A percentile compares a stretch with the other conserved stretches of the same genome.
phyloP scores from a whole-genome alignment of 2,329 filamentous ascomycete species.

The Fusarium veterinarium region DNA sequence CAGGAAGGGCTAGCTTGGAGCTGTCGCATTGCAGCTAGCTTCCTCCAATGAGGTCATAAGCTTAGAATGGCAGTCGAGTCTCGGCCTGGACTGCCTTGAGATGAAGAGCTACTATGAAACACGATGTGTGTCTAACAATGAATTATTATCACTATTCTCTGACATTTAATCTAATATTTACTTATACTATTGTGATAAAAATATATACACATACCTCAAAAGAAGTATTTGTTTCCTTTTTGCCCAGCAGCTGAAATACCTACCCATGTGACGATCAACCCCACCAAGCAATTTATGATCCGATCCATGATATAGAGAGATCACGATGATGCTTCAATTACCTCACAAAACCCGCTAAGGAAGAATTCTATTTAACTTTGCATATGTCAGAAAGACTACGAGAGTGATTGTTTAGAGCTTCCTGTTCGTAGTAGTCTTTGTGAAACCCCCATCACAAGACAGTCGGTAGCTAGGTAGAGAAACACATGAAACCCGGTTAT shows the following conservation, averaged over 20 bases:
- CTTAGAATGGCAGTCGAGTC: neutral
- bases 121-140: neutral
- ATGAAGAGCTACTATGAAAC: neutral
- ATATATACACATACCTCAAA: neutral
- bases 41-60: conserved; percentile 23
- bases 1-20: conserved; percentile 9
- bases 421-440: neutral
- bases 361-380: too few relatives aligned
- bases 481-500: neutral
- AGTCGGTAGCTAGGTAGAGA: neutral
- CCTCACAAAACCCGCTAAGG: neutral
- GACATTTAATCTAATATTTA: neutral
- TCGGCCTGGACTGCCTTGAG: neutral
- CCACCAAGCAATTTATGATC: conserved; percentile 6
- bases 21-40: conserved; percentile 19
- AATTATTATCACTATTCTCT: neutral
- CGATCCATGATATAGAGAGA: neutral
- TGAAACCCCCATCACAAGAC: neutral
- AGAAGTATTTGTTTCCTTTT: neutral
- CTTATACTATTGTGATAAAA: neutral
- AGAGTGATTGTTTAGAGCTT: neutral
- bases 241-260: neutral
- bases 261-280: conserved; percentile 29
- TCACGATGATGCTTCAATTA: neutral
- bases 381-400: neutral